These are phyloP conservation scores for Tephrocybe rancida DNA, from an alignment of 768 basidiomycete species.

Conservation along the genomic window DNA sequence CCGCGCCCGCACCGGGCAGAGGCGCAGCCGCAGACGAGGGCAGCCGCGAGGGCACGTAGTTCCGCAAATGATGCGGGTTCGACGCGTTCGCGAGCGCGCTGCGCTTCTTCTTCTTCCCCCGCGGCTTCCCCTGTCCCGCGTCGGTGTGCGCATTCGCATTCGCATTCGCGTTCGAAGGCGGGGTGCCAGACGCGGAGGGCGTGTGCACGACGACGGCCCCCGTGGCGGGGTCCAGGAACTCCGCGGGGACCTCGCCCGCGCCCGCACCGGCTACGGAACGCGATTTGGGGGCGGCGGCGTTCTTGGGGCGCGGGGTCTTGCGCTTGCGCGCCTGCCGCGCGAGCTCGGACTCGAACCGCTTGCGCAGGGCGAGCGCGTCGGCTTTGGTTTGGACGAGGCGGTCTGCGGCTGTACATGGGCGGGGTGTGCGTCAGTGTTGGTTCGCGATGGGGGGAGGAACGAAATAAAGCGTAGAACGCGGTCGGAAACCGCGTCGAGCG, in stretches of 20 bases:
- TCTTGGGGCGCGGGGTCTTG: background rate
- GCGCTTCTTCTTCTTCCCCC: slow-evolving; percentile 90
- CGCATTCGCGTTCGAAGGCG: no score
- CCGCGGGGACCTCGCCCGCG: slow-evolving; percentile 34
- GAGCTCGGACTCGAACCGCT: slow-evolving; percentile 74
- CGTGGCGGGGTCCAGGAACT: slow-evolving; percentile 35
- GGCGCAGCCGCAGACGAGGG: slow-evolving; percentile 46
- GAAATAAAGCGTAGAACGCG: no score
- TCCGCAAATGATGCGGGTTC: slow-evolving; percentile 93
- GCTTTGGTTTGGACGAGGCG: slow-evolving; percentile 68
- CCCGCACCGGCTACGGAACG: slow-evolving; percentile 18
- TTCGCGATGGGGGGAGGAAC: no score
- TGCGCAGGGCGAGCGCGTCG: slow-evolving; percentile 66
- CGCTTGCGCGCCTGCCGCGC: slow-evolving; percentile 55
- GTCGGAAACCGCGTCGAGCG: no score
- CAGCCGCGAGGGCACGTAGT: slow-evolving; percentile 88
- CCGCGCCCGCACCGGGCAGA: slow-evolving; percentile 33
- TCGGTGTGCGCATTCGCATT: background rate
- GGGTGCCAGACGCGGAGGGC: no score
- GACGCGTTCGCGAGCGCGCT: slow-evolving; percentile 89
- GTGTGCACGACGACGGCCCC: background rate
- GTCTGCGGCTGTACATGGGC: slow-evolving; percentile 61
- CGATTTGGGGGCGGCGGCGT: background rate
- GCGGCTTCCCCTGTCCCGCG: background rate
- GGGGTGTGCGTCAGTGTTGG: background rate